Conservation (phyloP, 2,329 filamentous ascomycete species). For the Botryotinia convoluta region DNA sequence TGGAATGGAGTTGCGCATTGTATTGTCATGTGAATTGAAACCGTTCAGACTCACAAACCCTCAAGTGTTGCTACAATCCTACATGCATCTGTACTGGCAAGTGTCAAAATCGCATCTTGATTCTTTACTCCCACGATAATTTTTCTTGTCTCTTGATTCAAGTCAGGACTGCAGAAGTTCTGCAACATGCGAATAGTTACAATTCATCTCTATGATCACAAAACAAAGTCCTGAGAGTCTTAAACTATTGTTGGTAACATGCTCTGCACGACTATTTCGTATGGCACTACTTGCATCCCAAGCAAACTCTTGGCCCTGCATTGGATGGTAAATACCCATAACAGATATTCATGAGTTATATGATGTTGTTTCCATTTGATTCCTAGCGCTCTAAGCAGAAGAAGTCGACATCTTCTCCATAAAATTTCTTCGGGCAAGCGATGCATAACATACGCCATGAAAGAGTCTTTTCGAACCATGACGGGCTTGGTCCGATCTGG, state of each 20-base stretch:
- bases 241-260: background rate
- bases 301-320: slow-evolving; percentile 66
- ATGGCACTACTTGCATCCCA: slow-evolving; percentile 48
- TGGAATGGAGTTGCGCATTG: background rate
- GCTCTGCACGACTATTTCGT: background rate
- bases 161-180: background rate
- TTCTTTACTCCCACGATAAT: slow-evolving; percentile 17
- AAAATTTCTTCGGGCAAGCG: accelerated
- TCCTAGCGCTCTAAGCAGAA: too few species aligned
- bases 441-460: background rate
- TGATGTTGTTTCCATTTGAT: background rate
- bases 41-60: background rate
- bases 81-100: slow-evolving; percentile 17
- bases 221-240: slow-evolving; percentile 22
- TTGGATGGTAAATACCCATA: slow-evolving; percentile 78
- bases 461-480: background rate
- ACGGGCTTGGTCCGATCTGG: background rate
- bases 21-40: background rate
- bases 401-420: background rate
- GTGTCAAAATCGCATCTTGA: slow-evolving; percentile 16
- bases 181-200: slow-evolving; percentile 30
- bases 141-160: background rate
- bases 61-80: background rate
- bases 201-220: slow-evolving; percentile 17
- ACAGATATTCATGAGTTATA: slow-evolving; percentile 38